Conservation (phyloP, 331 rosid genomes). For the Prunus yedoensis region DNA sequence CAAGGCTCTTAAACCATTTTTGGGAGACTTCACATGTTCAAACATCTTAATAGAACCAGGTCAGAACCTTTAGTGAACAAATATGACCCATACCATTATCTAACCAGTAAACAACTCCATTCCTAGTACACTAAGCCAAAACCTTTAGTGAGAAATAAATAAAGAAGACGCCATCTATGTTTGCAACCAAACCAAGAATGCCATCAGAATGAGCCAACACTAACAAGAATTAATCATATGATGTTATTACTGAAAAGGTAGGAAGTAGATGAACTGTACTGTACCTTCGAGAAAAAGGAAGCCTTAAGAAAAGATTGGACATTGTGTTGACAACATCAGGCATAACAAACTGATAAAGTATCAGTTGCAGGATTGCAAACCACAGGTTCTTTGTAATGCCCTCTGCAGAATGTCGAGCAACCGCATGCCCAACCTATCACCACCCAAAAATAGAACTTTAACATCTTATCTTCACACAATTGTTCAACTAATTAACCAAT, state of each 20-base stretch:
- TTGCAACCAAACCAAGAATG: background rate
- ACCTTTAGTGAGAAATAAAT: background rate
- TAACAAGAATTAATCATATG: background rate
- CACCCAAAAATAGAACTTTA: background rate
- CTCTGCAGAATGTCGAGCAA: slow-evolving; percentile 83
- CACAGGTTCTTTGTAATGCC: slow-evolving; percentile 65
- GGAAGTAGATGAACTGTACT: background rate
- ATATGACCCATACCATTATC: background rate
- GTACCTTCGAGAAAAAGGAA: slow-evolving; percentile 86
- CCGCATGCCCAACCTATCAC: slow-evolving; percentile 81
- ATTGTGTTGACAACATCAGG: slow-evolving; percentile 72
- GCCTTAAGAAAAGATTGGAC: slow-evolving; percentile 67
- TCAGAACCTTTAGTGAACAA: too few relatives aligned
- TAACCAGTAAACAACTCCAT: background rate
- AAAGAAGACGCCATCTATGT: background rate
- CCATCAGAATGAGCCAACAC: background rate
- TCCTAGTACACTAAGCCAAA: background rate
- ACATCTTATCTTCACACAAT: background rate
- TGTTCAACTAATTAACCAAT: background rate
- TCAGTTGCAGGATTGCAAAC: slow-evolving; percentile 58
- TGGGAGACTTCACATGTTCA: background rate
- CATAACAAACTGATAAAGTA: slow-evolving; percentile 59
- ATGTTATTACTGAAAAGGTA: background rate
- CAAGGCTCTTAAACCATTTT: background rate
- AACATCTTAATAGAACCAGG: background rate